A percentile compares a stretch with the other conserved stretches of the same genome.
phyloP scores from a whole-genome alignment of 2,329 filamentous ascomycete genomes.

The Stagonosporopsis tanaceti region DNA sequence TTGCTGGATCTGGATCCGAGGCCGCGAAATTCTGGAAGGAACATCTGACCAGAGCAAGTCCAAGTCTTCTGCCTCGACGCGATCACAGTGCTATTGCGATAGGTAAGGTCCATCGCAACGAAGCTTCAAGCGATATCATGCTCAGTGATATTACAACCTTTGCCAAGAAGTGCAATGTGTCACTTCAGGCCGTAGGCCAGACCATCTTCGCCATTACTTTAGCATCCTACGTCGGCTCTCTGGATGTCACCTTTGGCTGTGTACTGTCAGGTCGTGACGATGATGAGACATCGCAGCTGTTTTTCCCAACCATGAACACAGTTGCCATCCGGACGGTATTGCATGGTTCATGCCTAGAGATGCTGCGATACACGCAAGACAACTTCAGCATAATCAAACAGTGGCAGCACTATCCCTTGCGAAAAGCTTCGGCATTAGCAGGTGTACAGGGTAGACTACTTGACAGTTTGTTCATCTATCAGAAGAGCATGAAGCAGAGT shows the following conservation, averaged over 20 bases:
- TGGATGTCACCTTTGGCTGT: conserved; percentile 83
- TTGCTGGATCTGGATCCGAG: conserved; percentile 57
- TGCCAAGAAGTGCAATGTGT: conserved; percentile 73
- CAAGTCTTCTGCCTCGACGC: conserved; percentile 51
- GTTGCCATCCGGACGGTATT: conserved; percentile 76
- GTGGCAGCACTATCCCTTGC: conserved; percentile 79
- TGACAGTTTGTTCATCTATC: conserved; percentile 72
- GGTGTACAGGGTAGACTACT: conserved; percentile 61
- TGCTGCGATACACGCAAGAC: conserved; percentile 77
- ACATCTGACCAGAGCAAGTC: conserved; percentile 64
- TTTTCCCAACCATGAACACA: conserved; percentile 95
- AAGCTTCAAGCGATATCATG: conserved; percentile 56
- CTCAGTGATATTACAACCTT: conserved; percentile 60
- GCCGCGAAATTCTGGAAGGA: conserved; percentile 74
- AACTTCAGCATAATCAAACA: conserved; percentile 71
- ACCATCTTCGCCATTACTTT: conserved; percentile 78
- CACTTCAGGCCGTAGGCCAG: conserved; percentile 78
- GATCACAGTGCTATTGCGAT: conserved; percentile 6
- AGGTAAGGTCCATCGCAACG: conserved; percentile 52
- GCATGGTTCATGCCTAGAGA: conserved; percentile 69
- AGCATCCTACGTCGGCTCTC: conserved; percentile 65
- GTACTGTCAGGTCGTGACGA: conserved; percentile 86
- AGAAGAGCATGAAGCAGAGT: conserved; percentile 57
- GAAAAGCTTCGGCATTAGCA: conserved; percentile 68
- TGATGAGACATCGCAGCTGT: conserved; percentile 69